Base-by-base conservation (phyloP, 1,139 yeast genomes). In the Debaryomyces udenii region DNA sequence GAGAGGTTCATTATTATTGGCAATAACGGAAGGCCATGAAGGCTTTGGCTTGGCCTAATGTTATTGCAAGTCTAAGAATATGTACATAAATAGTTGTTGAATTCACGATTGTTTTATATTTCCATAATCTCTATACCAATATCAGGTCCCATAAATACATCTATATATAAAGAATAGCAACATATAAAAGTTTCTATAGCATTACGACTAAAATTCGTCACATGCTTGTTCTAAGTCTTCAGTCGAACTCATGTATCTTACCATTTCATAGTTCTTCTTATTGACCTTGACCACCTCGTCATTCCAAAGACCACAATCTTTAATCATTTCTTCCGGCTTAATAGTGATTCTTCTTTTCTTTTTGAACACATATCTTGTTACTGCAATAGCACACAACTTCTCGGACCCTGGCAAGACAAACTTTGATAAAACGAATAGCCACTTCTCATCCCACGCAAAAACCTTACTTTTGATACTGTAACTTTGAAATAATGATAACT, bases 11-110 rank as follows among this genome's bases (percentile, higher is more conserved):
- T 64, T 94, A 46, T 67, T 91, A 51, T 65, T 86, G 55, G 98
- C 99, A 0, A 81, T 94, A 13, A 87, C 91, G 20, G 99, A 93
- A 62, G 99, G 99, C 11, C 86, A 87, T 56, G 97, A 88, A 70
- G 99, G 99, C 4, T 94, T 94, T 67, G 99, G 98, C 5, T 78
- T 87, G 59, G 94, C 91, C 5, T 73, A 45, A 43, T 16, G 17
- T 28, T 20, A 20, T 7, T 20, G n/a, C n/a, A n/a, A n/a, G n/a
- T 20, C 13, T 23, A 27, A 27, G 15, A 27, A 27, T 6, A 14
- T 27, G 9, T 27, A 6, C 6, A 27, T 11, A 23, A n/a, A 11
- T 27, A 11, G 29, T 27, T 5, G 5, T 11, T 11, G 15, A 27
- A 11, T 20, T 20, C 7, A 20, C 7, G 22, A 20, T 20, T 20